These are phyloP conservation scores for Colletotrichum scovillei DNA, from an alignment of 2,329 filamentous ascomycete genomes.

Conservation along the genomic window DNA sequence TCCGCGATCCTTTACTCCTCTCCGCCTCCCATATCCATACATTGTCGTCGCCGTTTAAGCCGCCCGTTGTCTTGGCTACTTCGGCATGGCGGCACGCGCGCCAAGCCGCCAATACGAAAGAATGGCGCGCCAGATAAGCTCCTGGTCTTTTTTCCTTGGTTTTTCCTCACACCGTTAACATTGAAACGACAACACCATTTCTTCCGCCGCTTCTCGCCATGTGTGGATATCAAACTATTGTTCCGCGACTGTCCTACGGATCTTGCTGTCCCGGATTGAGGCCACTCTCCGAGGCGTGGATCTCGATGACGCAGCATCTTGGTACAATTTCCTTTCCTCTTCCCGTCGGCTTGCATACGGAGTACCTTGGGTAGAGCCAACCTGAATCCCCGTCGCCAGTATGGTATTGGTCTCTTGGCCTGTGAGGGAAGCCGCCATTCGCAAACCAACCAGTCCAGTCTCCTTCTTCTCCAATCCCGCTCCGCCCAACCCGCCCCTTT, in stretches of 20 bases:
- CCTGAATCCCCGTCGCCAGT: too few species aligned
- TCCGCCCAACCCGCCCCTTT: constrained; percentile 23
- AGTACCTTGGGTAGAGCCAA: too few species aligned
- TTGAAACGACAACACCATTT: neutral
- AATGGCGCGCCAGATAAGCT: constrained; percentile 2
- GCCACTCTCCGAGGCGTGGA: neutral
- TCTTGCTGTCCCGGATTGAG: constrained; percentile 2
- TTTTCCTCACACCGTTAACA: neutral
- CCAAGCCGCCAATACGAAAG: constrained; percentile 25
- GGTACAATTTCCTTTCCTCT: neutral
- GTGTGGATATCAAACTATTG: neutral
- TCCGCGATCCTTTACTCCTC: neutral
- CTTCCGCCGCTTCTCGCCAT: neutral
- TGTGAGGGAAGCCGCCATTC: too few species aligned
- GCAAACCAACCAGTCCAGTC: too few species aligned
- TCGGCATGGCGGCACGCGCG: constrained; percentile 31
- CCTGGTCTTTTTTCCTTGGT: neutral
- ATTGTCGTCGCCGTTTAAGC: neutral
- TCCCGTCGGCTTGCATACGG: neutral
- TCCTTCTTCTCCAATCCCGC: constrained; percentile 17
- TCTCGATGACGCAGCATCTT: constrained; percentile 22
- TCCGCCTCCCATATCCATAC: neutral
- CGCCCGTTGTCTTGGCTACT: constrained; percentile 16
- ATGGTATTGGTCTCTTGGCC: neutral
- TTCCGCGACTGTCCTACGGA: neutral